Percentiles rank a stretch among this genome's conserved stretches.
Conservation (phyloP, 306 rosid genomes). For the Corylus heterophylla region DNA sequence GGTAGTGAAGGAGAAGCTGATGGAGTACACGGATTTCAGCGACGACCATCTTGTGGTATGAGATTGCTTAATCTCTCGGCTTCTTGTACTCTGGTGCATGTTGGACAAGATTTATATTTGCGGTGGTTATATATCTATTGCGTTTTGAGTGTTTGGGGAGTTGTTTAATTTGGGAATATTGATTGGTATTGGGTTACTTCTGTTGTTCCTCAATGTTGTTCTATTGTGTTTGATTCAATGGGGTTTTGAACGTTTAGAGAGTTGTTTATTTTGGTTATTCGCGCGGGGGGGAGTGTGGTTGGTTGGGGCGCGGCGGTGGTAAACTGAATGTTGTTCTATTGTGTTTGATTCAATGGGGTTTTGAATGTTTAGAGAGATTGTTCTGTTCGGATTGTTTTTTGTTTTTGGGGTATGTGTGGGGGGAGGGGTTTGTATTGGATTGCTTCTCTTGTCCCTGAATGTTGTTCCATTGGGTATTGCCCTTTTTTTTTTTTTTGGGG, state of each 20-base stretch:
- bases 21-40: constrained; percentile 93
- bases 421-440: not conserved
- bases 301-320: too few species aligned
- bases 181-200: not conserved
- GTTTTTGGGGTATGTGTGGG: not conserved
- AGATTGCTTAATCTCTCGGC: constrained; percentile 5
- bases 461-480: not conserved
- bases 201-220: not conserved
- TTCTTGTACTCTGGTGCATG: not conserved
- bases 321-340: not conserved
- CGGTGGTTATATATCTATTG: not conserved
- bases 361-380: constrained; percentile 6
- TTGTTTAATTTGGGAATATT: not conserved
- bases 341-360: constrained; percentile 1
- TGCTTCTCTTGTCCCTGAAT: not conserved
- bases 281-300: too few species aligned
- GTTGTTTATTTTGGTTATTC: not conserved
- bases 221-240: not conserved
- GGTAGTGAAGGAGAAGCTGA: constrained; percentile 71
- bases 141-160: constrained; percentile 12
- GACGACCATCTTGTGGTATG: constrained; percentile 97
- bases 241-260: constrained; percentile 13
- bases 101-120: not conserved
- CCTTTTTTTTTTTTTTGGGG: too few species aligned
- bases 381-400: not conserved